Base-by-base conservation (phyloP, 1,139 yeast genomes). In the Suhomyces panamericanus region DNA sequence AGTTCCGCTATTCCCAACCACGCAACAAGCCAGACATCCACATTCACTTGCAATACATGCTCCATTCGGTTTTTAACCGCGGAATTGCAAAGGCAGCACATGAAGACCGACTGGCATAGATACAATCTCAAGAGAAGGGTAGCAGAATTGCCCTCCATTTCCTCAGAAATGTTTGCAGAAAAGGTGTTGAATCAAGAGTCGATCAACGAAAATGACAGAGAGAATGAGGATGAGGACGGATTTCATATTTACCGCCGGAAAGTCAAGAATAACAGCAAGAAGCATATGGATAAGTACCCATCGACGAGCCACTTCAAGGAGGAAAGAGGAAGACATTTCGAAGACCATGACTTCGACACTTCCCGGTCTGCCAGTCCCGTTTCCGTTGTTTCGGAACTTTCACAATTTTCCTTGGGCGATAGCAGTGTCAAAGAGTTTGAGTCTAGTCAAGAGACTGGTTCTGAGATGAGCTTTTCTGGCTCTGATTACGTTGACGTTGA, bases 81-180 rank as follows among this genome's bases (percentile, higher is more conserved):
- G 6, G 90, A 85, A 46, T 76, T 81, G 51, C 99, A 93, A 69
- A 76, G 98, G 56, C 74, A 77, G 46, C 99, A 93, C 60, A 93
- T 93, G 98, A 89, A 88, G 62, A 84, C 96, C 1, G 97, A 91
- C 50, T 91, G 97, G 97, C 97, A 90, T 60, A 77, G 96, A 53
- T 93, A 88, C 64, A 91, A 93, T 60, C 76, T 93, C 61, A 93
- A 93, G 66, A 78, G 99, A 65, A 77, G 96, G 58, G 96, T 93
- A 32, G 96, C 96, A 3, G 80, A 81, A 39, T 70, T 93, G 52
- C 85, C 91, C 2, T 84, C 96, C 3, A 85, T 93, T 39, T 70
- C 84, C 16, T 85, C 96, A 1, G 90, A 87, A 47, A 73, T 83
- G 9, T 89, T 88, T 70, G 90, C 93, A 2, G 93, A 87, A 58